Evolutionary conservation across 208 protist genomes (phyloP).

Genomic region (Borovskyia barvae): DNA sequence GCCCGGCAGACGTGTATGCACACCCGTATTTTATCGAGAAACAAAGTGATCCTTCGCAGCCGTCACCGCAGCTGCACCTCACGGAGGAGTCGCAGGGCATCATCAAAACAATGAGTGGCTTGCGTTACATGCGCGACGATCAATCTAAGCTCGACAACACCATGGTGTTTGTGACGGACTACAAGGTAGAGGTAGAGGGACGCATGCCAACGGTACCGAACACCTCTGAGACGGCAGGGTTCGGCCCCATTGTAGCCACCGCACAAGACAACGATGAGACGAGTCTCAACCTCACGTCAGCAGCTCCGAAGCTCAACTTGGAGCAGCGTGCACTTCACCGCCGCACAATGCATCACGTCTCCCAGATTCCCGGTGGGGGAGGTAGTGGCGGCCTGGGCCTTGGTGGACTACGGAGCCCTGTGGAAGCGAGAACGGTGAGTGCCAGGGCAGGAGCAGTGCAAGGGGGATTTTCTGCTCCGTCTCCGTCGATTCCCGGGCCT

Average conservation of each 20-base stretch:
- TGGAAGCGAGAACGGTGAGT: too few relatives aligned
- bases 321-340: conserved; percentile 22
- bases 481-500: background rate
- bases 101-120: conserved; percentile 75
- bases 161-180: conserved; percentile 76
- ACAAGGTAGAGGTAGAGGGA: conserved; percentile 40
- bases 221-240: conserved; percentile 3
- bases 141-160: conserved; percentile 81
- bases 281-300: background rate
- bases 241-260: conserved; percentile 7
- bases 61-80: conserved; percentile 82
- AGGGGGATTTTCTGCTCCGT: too few relatives aligned
- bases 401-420: conserved; percentile 5
- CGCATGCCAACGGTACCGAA: conserved; percentile 41
- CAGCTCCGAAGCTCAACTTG: conserved; percentile 6
- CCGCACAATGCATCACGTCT: conserved; percentile 10
- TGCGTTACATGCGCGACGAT: conserved; percentile 86
- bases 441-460: too few relatives aligned
- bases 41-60: conserved; percentile 78
- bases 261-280: background rate
- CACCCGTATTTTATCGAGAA: conserved; percentile 89
- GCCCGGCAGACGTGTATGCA: conserved; percentile 73
- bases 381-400: conserved; percentile 7
- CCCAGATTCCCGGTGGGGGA: conserved; percentile 5
- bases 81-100: conserved; percentile 84